Base-by-base conservation (phyloP, 805 yeast species). In the Wickerhamiella slavikovae region DNA sequence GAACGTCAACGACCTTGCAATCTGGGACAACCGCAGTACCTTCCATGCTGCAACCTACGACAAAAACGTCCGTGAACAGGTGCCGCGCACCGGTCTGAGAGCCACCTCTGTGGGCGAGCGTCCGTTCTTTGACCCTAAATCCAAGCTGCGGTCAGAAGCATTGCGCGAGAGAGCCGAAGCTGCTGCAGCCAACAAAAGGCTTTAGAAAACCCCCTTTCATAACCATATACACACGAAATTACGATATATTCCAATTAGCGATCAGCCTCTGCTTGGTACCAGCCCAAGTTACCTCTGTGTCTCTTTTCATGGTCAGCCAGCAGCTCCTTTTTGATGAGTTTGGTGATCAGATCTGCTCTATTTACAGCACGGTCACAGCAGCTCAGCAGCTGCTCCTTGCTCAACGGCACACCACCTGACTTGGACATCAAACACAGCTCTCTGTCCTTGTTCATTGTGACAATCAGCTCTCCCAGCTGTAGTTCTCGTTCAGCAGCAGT, bases 351-450 rank as follows among this genome's bases (percentile, higher is more conserved):
- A 32, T 67, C 70, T 6, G 79, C 89, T 19, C 71, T 61, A 3
- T 49, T 47, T 42, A 65, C 68, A 2, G 93, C 89, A 33, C 62
- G 56, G 34, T 64, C 65, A 19, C 76, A 64, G 47, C 89, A 73
- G 16, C 70, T 68, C 58, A 79, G 57, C 29, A 85, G 53, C 16
- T 64, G 55, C 22, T 62, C 44, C 0, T 89, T 79, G 43, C 78
- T 83, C 38, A 85, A 67, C 5, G 83, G 77, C 27, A 77, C 55
- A 0, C 93, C 95, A 29, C 96, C 98, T 19, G 82, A 77, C 45
- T 85, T 89, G 25, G 75, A 64, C 17, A 89, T 61, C 48, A 89
- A 98, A 28, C 93, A 83, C 5, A 89, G 58, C 44, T 89, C 98
- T 39, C 85, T 66, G 47, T 85, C 85, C 41, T 76, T 79, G 49